Evolutionary conservation across 169 alveolate genomes (phyloP).

Genomic region (Theileria luwenshuni): DNA sequence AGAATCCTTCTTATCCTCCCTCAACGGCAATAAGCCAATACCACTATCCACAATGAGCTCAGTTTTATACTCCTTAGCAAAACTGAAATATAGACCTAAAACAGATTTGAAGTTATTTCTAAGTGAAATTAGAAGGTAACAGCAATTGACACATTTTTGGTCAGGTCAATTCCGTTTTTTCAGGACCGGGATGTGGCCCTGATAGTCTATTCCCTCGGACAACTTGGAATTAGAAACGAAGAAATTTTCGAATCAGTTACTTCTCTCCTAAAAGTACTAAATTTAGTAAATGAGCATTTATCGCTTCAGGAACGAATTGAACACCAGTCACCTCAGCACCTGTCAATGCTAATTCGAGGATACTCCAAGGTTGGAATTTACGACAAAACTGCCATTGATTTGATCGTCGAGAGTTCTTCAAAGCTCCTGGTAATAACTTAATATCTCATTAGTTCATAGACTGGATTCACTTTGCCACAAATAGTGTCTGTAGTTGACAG

Average conservation of each 20-base stretch:
- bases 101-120: slow-evolving; percentile 16
- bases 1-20: slow-evolving; percentile 22
- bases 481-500: slow-evolving; percentile 53
- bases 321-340: slow-evolving; percentile 60
- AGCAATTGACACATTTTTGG: too few species aligned
- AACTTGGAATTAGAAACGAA: slow-evolving; percentile 30
- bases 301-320: slow-evolving; percentile 26
- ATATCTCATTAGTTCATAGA: neutral
- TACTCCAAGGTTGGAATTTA: slow-evolving; percentile 56
- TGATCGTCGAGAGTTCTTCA: slow-evolving; percentile 28
- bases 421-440: slow-evolving; percentile 17
- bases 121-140: slow-evolving; percentile 27
- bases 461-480: slow-evolving; percentile 60
- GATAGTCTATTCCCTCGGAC: slow-evolving; percentile 57
- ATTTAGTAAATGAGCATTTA: neutral
- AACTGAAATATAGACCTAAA: slow-evolving; percentile 49
- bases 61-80: slow-evolving; percentile 52
- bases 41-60: slow-evolving; percentile 48
- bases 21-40: neutral
- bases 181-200: slow-evolving; percentile 60
- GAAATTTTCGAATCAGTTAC: slow-evolving; percentile 44
- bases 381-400: slow-evolving; percentile 12
- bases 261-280: slow-evolving; percentile 22
- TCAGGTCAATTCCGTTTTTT: slow-evolving; percentile 54
- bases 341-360: slow-evolving; percentile 53